Evolutionary conservation across 2,329 filamentous ascomycete species (phyloP).

Genomic region (Diaporthe australafricana): DNA sequence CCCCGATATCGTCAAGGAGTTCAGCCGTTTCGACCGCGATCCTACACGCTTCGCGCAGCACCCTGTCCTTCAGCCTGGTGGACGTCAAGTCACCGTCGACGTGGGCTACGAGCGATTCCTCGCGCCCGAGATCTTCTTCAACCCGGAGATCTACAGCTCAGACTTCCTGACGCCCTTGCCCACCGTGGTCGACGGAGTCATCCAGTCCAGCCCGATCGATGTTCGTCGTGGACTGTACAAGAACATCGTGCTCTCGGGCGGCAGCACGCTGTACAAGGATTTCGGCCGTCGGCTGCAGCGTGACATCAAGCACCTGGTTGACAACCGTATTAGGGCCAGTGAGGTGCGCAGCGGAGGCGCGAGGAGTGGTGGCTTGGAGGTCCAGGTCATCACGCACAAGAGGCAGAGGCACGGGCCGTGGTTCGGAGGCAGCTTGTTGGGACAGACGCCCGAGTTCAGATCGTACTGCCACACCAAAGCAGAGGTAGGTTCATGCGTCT

Average conservation of each 20-base stretch:
- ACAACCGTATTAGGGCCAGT: conserved; percentile 90
- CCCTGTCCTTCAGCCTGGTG: conserved; percentile 85
- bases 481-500: conserved; percentile 59
- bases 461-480: conserved; percentile 98
- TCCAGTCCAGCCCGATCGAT: conserved; percentile 97
- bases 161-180: conserved; percentile 97
- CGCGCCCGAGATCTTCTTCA: conserved; percentile 99
- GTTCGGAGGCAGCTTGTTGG: conserved; percentile 97
- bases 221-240: conserved; percentile 98
- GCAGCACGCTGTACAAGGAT: conserved; percentile 98
- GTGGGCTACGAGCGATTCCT: conserved; percentile 98
- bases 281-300: conserved; percentile 96
- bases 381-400: conserved; percentile 98
- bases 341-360: conserved; percentile 93
- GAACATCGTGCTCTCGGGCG: conserved; percentile 98
- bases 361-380: conserved; percentile 92
- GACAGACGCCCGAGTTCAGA: conserved; percentile 97
- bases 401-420: conserved; percentile 96
- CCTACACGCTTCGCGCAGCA: conserved; percentile 92
- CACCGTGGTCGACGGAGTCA: conserved; percentile 93
- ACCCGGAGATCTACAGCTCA: conserved; percentile 98
- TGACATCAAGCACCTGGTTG: conserved; percentile 96
- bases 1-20: conserved; percentile 99
- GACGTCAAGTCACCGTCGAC: conserved; percentile 86
- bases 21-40: conserved; percentile 92